Base-by-base conservation (phyloP, 371 early-diverging fungal genomes). In the Saksenaea oblongispora region DNA sequence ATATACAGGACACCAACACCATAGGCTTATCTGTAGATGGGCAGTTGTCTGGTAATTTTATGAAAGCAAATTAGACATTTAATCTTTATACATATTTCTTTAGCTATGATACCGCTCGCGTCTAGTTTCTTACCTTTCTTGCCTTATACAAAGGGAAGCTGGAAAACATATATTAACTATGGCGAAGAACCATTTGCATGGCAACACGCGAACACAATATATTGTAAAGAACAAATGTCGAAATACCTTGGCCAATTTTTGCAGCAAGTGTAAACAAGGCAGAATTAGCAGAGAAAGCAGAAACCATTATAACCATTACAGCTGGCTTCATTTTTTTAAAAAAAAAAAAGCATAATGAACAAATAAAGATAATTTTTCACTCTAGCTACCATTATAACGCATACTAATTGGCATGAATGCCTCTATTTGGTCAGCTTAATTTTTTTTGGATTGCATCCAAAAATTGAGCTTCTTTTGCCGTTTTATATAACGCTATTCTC, bases 171-270 rank as follows among this genome's bases (percentile, higher is more conserved):
- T 28, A 62, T 62, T 18, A 67, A 67, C 22, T 63, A 62, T 42
- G 67, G 67, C 14, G 63, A 62, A 17, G 67, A 67, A 27, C 42
- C 59, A 24, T 67, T 67, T 42, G 59, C 42, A 44, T 67, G 67
- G 67, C 42, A 62, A 41, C 37, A 51, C 8, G 67, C 59, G 0
- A 67, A 67, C 18, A 54, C 54, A 22, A 54, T 67, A 31, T 54
- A 35, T 11, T 47, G 47, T 4, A 67, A 67, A 59, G 67, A 67
- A 11, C 62, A 67, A 41, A 67, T 67, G 63, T 41, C 61, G 13
- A 28, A 44, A 0, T 67, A 67, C 54, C 54, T 67, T 9, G 39
- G 58, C 9, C 67, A 62, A 41, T 41, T 62, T n/a, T 39, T 61
- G 34, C 39, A 17, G 42, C 31, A 31, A n/a, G n/a, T 31, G 31